Evolutionary conservation across 2,329 filamentous ascomycete genomes (phyloP).

Genomic region (Aspergillus fructus): DNA sequence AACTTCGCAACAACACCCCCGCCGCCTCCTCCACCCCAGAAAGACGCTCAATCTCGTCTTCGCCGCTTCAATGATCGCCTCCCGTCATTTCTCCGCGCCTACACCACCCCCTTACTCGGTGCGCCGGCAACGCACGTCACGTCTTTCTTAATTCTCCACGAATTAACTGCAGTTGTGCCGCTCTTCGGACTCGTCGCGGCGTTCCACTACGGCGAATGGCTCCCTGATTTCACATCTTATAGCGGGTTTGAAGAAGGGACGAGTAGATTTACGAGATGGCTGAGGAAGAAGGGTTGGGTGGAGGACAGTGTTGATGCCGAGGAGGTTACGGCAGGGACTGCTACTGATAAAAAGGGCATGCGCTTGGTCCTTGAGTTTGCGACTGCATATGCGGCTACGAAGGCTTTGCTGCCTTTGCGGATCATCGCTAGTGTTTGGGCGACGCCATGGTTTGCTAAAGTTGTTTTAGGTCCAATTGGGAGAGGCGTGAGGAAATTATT

Average conservation of each 20-base stretch:
- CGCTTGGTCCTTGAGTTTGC: conserved; percentile 68
- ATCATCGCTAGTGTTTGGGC: conserved; percentile 79
- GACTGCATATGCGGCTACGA: conserved; percentile 87
- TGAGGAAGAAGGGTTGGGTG: conserved; percentile 79
- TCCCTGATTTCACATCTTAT: conserved; percentile 55
- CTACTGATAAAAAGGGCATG: conserved; percentile 44
- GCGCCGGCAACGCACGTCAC: conserved; percentile 81
- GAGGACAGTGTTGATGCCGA: conserved; percentile 38
- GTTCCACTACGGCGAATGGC: conserved; percentile 78
- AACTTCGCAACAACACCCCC: conserved; percentile 23
- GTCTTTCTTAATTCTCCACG: conserved; percentile 86
- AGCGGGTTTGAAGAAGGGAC: conserved; percentile 58
- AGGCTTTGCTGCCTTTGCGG: conserved; percentile 75
- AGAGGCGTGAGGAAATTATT: conserved; percentile 42
- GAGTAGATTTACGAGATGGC: conserved; percentile 74
- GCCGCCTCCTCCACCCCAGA: conserved; percentile 18
- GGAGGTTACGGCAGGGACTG: conserved; percentile 33
- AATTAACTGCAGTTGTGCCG: conserved; percentile 82
- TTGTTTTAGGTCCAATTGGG: conserved; percentile 54
- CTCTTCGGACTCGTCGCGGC: conserved; percentile 69
- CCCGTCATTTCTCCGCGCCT: conserved; percentile 66
- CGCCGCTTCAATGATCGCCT: conserved; percentile 49
- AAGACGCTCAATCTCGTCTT: conserved; percentile 32
- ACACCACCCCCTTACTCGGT: conserved; percentile 67
- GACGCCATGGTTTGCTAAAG: conserved; percentile 86